Evolutionary conservation across 192 early-diverging fungal species (phyloP), one percentile per base, ranked within the genome.

Genomic region (Dimargaris verticillata): DNA sequence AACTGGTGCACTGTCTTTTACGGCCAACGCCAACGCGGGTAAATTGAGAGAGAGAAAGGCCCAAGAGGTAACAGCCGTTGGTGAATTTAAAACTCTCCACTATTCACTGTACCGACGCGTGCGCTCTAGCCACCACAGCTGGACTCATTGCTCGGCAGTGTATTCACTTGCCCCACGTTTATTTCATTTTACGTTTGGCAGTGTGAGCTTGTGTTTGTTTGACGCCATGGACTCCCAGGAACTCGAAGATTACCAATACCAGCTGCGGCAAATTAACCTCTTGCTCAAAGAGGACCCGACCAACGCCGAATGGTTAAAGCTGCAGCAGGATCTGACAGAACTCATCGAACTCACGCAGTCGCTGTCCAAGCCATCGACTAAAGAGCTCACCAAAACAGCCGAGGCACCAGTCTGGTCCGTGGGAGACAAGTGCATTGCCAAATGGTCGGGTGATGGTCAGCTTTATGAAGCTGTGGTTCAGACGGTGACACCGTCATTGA

Each of bases 261-360:
- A 59, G n/a, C 38, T 59, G 11, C 33, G 42, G 13, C 57, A 59
- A 43, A 44, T 59, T 22, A 38, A 59, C 5, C 57, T 59, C 26
- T 38, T 59, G 42, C 57, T 59, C 28, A 59, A 59, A 22, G 41
- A 59, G 42, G 57, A 59, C n/a, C 41, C 57, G n/a, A 44, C 57
- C n/a, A 59, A 59, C 25, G 57, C 24, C 33, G 57, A 59, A 44
- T 59, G 57, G 57, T 13, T 59, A n/a, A 59, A 59, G n/a, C 42
- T 59, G 7, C 15, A 59, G 41, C 3, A 4, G 18, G 57, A 59
- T 33, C n/a, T 59, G 17, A 44, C 43, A 3, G n/a, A 20, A 25
- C 20, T 59, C 25, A 59, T 59, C 42, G n/a, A 41, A 0, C 43
- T 59, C 20, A 59, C 41, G 17, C 33, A 59, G 25, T 17, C 41